These are phyloP conservation scores for Calonectria crousiana DNA, from an alignment of 2,329 filamentous ascomycete genomes.

Conservation along the genomic window DNA sequence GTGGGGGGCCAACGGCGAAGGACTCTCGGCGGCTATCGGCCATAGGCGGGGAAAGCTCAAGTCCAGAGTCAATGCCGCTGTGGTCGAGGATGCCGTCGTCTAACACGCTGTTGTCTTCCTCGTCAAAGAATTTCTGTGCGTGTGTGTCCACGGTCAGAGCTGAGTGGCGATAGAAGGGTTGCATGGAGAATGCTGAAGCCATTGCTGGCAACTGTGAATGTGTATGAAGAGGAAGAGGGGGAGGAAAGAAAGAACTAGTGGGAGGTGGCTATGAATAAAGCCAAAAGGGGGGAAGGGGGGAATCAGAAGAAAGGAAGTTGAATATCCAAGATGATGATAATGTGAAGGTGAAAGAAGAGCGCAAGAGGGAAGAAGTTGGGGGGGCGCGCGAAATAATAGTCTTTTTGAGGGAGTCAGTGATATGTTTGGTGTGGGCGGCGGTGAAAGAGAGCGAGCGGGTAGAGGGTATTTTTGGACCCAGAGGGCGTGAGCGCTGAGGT, in stretches of 20 bases:
- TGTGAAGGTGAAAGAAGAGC: slow-evolving; percentile 39
- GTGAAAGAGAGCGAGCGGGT: slow-evolving; percentile 32
- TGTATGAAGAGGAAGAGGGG: slow-evolving; percentile 29
- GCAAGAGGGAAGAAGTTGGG: slow-evolving; percentile 40
- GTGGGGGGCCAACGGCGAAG: slow-evolving; percentile 66
- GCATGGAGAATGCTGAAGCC: slow-evolving; percentile 65
- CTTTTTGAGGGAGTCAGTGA: slow-evolving; percentile 42
- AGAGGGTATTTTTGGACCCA: slow-evolving; percentile 27
- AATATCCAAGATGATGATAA: slow-evolving; percentile 29
- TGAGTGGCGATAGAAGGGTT: slow-evolving; percentile 63
- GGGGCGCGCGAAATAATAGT: slow-evolving; percentile 46
- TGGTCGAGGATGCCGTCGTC: slow-evolving; percentile 73
- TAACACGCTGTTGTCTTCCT: slow-evolving; percentile 70
- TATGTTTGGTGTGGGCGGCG: slow-evolving; percentile 43
- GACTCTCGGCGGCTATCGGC: slow-evolving; percentile 73
- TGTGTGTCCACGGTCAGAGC: slow-evolving; percentile 67
- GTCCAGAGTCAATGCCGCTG: slow-evolving; percentile 69
- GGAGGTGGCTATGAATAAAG: slow-evolving; percentile 37
- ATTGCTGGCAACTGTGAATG: slow-evolving; percentile 51
- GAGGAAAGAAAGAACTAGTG: slow-evolving; percentile 34
- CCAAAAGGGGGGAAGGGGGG: slow-evolving; percentile 37
- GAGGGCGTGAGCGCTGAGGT: slow-evolving; percentile 23
- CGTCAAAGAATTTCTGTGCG: slow-evolving; percentile 69
- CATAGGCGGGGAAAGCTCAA: slow-evolving; percentile 75
- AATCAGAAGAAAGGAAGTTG: slow-evolving; percentile 38